Percentiles rank a stretch among this genome's conserved stretches.
Conservation (phyloP, 2,329 filamentous ascomycete genomes). For the Aureobasidium lini region DNA sequence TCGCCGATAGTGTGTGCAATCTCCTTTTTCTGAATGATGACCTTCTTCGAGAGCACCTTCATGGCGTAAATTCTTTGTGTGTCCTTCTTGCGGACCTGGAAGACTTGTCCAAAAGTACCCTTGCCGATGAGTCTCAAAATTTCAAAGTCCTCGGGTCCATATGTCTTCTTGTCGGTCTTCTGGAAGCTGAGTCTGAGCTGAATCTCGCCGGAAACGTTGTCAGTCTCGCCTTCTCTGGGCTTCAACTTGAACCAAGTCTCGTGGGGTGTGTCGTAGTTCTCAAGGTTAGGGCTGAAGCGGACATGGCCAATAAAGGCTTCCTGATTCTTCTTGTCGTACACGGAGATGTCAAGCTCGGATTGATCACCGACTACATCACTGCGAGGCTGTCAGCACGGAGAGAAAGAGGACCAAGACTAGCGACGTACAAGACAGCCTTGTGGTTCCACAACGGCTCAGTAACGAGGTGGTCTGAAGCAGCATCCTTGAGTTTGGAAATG, state of each 20-base stretch:
- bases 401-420: conserved; percentile 2
- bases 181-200: conserved; percentile 82
- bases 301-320: conserved; percentile 92
- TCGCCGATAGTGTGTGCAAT: conserved; percentile 95
- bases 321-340: conserved; percentile 79
- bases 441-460: conserved; percentile 94
- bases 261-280: conserved; percentile 62
- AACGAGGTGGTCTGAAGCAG: conserved; percentile 54
- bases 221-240: conserved; percentile 71
- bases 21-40: conserved; percentile 99
- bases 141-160: conserved; percentile 91
- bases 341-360: conserved; percentile 82
- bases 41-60: conserved; percentile 99
- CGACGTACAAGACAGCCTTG: conserved; percentile 82
- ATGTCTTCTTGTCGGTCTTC: conserved; percentile 79
- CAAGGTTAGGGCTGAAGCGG: conserved; percentile 64
- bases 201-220: conserved; percentile 74
- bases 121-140: conserved; percentile 96
- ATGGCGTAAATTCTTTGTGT: conserved; percentile 95
- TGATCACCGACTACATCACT: conserved; percentile 92
- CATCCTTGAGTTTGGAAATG: conserved; percentile 55
- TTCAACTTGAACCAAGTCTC: conserved; percentile 81
- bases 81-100: conserved; percentile 96
- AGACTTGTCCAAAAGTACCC: conserved; percentile 96
- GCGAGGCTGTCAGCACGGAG: conserved; percentile 23